These are phyloP conservation scores for Fraxinus cuspidata DNA, from an alignment of 257 asterid species.

Conservation along the genomic window DNA sequence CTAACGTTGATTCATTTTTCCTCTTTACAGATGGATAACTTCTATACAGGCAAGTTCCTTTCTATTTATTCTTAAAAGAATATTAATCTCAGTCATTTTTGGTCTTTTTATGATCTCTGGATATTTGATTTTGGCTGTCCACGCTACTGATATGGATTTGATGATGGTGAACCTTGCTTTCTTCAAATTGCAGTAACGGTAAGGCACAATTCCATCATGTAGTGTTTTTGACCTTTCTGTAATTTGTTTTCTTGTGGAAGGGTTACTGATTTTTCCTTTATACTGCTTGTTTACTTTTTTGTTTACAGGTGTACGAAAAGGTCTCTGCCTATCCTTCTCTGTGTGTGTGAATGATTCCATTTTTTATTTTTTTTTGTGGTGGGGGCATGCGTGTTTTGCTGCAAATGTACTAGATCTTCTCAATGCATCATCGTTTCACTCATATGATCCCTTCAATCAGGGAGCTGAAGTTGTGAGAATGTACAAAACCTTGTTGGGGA, in stretches of 20 bases:
- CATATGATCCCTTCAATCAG: slow-evolving; percentile 38
- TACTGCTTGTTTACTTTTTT: slow-evolving; percentile 24
- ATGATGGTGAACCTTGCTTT: slow-evolving; percentile 36
- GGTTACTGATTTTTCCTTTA: slow-evolving; percentile 28
- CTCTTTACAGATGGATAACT: slow-evolving; percentile 76
- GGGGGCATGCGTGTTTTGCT: slow-evolving; percentile 3
- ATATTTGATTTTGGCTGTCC: slow-evolving; percentile 31
- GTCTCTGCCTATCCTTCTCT: slow-evolving; percentile 24
- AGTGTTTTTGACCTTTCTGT: slow-evolving; percentile 18
- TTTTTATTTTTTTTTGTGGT: background rate
- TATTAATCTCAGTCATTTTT: background rate
- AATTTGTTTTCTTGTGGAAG: slow-evolving; percentile 6
- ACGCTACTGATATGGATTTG: slow-evolving; percentile 30
- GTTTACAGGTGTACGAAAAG: slow-evolving; percentile 74
- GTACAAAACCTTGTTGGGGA: slow-evolving; percentile 80
- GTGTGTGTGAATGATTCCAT: background rate
- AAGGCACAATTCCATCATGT: slow-evolving; percentile 20
- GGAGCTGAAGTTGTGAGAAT: slow-evolving; percentile 94
- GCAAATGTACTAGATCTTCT: background rate
- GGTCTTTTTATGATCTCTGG: slow-evolving; percentile 14
- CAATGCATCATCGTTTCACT: slow-evolving; percentile 11
- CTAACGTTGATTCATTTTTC: slow-evolving; percentile 26
- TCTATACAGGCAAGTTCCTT: slow-evolving; percentile 69
- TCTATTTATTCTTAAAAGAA: slow-evolving; percentile 8
- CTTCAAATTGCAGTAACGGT: slow-evolving; percentile 71